phyloP scores from a whole-genome alignment of 2,329 filamentous ascomycete genomes.

The Fusarium musae region DNA sequence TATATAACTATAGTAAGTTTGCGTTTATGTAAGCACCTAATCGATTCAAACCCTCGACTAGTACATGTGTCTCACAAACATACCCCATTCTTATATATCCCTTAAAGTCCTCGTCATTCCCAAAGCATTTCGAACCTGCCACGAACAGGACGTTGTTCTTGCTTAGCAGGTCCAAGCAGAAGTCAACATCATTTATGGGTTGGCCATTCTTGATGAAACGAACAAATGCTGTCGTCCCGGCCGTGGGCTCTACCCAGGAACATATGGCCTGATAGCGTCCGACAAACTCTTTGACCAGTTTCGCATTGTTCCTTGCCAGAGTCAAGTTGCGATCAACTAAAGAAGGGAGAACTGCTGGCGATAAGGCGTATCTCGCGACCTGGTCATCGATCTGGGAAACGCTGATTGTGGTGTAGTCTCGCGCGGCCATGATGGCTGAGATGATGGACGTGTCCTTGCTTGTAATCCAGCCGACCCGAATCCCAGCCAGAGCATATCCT shows the following conservation, averaged over 20 bases:
- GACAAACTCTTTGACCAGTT: slow-evolving; percentile 74
- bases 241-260: slow-evolving; percentile 78
- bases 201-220: slow-evolving; percentile 70
- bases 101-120: slow-evolving; percentile 70
- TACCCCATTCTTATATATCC: slow-evolving; percentile 84
- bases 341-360: slow-evolving; percentile 53
- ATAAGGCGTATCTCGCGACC: slow-evolving; percentile 80
- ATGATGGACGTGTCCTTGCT: slow-evolving; percentile 72
- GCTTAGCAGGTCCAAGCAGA: slow-evolving; percentile 75
- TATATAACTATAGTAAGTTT: slow-evolving; percentile 4
- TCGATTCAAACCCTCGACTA: slow-evolving; percentile 71
- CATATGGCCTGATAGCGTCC: slow-evolving; percentile 71
- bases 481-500: slow-evolving; percentile 83
- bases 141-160: slow-evolving; percentile 79
- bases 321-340: slow-evolving; percentile 65
- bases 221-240: slow-evolving; percentile 83
- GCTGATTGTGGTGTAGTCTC: slow-evolving; percentile 88
- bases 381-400: slow-evolving; percentile 86
- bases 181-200: slow-evolving; percentile 76
- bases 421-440: slow-evolving; percentile 69
- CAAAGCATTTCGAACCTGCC: slow-evolving; percentile 80
- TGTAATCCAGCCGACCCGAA: slow-evolving; percentile 86
- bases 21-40: slow-evolving; percentile 54
- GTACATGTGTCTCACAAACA: slow-evolving; percentile 75
- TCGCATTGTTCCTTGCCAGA: slow-evolving; percentile 75